Conservation (phyloP, 176 grass and related monocot genomes). For the Oryza glumipatula region DNA sequence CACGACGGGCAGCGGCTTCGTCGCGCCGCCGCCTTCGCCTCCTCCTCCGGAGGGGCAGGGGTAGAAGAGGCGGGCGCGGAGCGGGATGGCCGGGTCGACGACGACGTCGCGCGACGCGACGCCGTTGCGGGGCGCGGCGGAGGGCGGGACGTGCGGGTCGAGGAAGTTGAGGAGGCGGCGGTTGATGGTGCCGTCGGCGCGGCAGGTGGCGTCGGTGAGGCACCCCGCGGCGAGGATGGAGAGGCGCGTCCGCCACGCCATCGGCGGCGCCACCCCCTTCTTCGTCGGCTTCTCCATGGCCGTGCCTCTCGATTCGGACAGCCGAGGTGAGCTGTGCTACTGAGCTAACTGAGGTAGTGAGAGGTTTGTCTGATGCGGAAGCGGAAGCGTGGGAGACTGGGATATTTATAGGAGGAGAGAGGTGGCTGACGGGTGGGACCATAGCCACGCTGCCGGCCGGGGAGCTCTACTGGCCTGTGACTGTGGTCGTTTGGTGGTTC, state of each 20-base stretch:
- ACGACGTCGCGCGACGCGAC: constrained; percentile 51
- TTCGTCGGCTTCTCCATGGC: neutral
- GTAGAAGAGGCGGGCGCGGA: constrained; percentile 65
- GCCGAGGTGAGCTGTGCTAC: too few relatives aligned
- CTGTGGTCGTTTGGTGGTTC: too few relatives aligned
- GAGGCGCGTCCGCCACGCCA: constrained; percentile 64
- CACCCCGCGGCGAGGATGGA: constrained; percentile 31
- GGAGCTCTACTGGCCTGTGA: too few relatives aligned
- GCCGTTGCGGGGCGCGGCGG: constrained; percentile 37
- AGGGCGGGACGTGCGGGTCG: constrained; percentile 33
- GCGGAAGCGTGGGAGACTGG: too few relatives aligned
- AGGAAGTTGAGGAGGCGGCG: constrained; percentile 56
- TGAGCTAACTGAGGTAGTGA: too few relatives aligned
- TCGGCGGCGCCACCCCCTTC: constrained; percentile 42
- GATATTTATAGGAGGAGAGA: too few relatives aligned
- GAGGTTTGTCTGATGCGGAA: too few relatives aligned
- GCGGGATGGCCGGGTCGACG: constrained; percentile 36
- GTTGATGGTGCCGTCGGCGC: constrained; percentile 71
- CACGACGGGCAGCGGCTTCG: constrained; percentile 40
- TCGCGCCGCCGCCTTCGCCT: neutral
- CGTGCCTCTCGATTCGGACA: too few relatives aligned
- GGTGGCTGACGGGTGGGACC: too few relatives aligned
- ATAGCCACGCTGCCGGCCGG: too few relatives aligned
- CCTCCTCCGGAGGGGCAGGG: neutral
- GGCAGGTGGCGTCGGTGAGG: constrained; percentile 50